Conservation (phyloP, 2,329 filamentous ascomycete species). For the Colletotrichum orchidophilum region DNA sequence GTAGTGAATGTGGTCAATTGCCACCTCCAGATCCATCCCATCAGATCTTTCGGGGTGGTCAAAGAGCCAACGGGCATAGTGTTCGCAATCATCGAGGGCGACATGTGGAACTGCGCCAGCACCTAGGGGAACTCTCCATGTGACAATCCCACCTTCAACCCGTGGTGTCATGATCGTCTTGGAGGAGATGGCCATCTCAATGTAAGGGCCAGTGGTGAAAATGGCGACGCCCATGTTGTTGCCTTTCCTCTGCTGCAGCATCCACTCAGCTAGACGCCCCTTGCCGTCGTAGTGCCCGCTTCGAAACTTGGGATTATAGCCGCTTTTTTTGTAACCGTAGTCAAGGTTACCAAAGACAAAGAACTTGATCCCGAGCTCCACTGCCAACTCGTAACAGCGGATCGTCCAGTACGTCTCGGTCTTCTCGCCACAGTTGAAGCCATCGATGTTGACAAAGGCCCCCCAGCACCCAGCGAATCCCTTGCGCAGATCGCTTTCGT, state of each 20-base stretch:
- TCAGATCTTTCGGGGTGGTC: conserved; percentile 53
- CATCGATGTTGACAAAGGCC: conserved; percentile 65
- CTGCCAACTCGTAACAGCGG: conserved; percentile 50
- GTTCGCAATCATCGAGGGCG: conserved; percentile 55
- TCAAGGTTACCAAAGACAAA: conserved; percentile 61
- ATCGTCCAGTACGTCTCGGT: conserved; percentile 59
- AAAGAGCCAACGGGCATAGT: conserved; percentile 59
- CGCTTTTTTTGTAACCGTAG: conserved; percentile 56
- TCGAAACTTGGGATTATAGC: conserved; percentile 55
- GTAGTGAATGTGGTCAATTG: conserved; percentile 52
- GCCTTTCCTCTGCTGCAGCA: conserved; percentile 50
- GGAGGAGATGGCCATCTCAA: conserved; percentile 52
- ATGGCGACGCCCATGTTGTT: conserved; percentile 38
- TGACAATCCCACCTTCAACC: conserved; percentile 51
- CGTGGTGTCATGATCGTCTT: conserved; percentile 50
- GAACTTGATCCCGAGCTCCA: conserved; percentile 54
- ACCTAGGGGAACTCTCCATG: conserved; percentile 52
- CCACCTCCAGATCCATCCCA: conserved; percentile 55
- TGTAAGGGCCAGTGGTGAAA: conserved; percentile 56
- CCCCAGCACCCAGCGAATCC: conserved; percentile 55
- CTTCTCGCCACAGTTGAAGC: conserved; percentile 63
- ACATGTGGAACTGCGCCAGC: conserved; percentile 52
- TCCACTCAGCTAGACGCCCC: conserved; percentile 55
- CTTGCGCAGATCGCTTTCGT: conserved; percentile 52
- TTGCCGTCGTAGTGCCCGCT: conserved; percentile 60